Evolutionary conservation across 1,284 basidiomycete species (phyloP).

Genomic region (Sutorius eximius): DNA sequence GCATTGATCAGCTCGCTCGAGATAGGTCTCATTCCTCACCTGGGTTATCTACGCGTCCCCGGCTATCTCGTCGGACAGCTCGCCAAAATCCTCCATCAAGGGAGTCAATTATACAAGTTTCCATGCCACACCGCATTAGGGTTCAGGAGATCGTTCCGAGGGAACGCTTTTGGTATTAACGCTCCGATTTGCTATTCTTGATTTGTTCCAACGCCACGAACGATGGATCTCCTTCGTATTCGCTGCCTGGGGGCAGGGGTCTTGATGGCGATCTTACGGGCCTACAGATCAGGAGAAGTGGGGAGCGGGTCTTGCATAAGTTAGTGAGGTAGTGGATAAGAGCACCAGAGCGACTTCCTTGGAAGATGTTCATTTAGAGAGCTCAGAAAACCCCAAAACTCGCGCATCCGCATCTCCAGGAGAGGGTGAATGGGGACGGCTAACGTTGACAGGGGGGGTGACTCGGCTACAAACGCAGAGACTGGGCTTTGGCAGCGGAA

Average conservation of each 20-base stretch:
- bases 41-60: conserved; percentile 71
- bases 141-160: conserved; percentile 52
- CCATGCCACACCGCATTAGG: conserved; percentile 19
- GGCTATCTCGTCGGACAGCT: conserved; percentile 72
- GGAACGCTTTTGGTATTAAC: conserved; percentile 93
- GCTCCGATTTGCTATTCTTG: conserved; percentile 85
- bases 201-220: conserved; percentile 65
- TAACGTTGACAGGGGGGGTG: too few relatives aligned
- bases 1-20: conserved; percentile 79
- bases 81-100: conserved; percentile 72
- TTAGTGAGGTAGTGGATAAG: too few relatives aligned
- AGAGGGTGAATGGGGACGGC: too few relatives aligned
- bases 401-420: too few relatives aligned
- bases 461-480: too few relatives aligned
- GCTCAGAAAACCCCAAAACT: too few relatives aligned
- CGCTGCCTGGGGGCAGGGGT: not conserved
- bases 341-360: too few relatives aligned
- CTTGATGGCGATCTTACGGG: not conserved
- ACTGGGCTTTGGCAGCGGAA: too few relatives aligned
- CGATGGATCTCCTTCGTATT: conserved; percentile 42
- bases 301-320: too few relatives aligned
- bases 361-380: too few relatives aligned
- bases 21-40: conserved; percentile 72
- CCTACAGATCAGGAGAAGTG: conserved; percentile 57
- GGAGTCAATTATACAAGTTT: conserved; percentile 67